These are phyloP conservation scores for Pseudogymnoascus sp. DNA, from an alignment of 2,329 filamentous ascomycete genomes.

Conservation along the genomic window DNA sequence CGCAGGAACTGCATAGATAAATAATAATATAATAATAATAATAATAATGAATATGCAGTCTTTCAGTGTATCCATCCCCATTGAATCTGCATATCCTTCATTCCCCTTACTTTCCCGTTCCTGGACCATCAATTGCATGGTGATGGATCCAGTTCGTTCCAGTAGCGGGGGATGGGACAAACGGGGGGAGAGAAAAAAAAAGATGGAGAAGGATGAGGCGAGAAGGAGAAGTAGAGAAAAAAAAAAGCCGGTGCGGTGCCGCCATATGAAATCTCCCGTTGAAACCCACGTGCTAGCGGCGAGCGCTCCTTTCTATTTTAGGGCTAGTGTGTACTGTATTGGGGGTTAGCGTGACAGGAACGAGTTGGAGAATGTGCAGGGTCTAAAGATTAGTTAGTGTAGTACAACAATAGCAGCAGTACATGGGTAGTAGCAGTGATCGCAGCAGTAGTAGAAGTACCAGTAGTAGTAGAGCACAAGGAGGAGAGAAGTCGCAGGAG, in stretches of 20 bases:
- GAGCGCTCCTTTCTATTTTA: not conserved
- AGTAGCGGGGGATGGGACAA: not conserved
- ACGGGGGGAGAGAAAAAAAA: not conserved
- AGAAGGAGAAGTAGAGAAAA: not conserved
- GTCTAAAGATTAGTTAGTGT: not conserved
- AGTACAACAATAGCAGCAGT: no score
- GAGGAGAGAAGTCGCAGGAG: no score
- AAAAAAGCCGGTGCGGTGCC: not conserved
- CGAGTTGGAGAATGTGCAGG: not conserved
- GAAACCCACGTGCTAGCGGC: conserved; percentile 6
- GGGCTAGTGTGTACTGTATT: not conserved
- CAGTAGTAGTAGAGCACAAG: no score
- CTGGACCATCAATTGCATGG: not conserved
- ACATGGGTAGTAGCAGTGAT: no score
- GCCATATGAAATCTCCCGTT: conserved; percentile 8
- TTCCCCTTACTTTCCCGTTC: not conserved
- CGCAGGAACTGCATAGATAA: no score
- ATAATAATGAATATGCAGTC: not conserved
- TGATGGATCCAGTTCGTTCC: not conserved
- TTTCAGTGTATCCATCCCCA: not conserved
- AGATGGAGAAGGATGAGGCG: conserved; percentile 5
- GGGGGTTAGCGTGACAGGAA: not conserved
- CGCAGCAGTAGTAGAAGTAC: no score
- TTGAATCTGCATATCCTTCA: not conserved
- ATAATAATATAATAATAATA: not conserved